These are phyloP conservation scores for Trichomonas gallinae DNA, from an alignment of 208 protist genomes.

Conservation along the genomic window DNA sequence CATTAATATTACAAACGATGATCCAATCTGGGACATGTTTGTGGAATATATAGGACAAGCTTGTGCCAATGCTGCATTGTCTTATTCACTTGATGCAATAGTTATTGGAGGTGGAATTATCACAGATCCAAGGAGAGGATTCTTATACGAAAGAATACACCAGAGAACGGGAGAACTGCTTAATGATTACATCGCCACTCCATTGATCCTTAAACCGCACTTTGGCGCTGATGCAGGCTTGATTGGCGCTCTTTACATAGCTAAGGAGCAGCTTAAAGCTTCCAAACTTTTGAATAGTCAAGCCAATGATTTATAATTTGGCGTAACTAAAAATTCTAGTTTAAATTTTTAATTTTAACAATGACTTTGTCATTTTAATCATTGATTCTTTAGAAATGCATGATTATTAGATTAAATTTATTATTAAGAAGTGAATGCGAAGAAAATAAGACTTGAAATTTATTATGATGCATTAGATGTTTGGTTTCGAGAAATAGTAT, in stretches of 20 bases:
- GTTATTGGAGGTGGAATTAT: conserved; percentile 30
- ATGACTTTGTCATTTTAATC: too few relatives aligned
- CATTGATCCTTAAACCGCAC: not conserved
- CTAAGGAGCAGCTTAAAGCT: not conserved
- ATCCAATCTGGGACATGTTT: conserved; percentile 44
- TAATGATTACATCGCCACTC: not conserved
- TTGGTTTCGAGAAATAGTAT: not conserved
- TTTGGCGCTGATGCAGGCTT: not conserved
- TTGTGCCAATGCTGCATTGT: not conserved
- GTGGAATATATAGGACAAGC: conserved; percentile 31
- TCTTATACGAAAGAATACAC: not conserved
- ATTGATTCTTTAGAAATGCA: too few relatives aligned
- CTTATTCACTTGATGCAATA: conserved; percentile 20
- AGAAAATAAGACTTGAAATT: too few relatives aligned
- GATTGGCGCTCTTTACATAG: not conserved
- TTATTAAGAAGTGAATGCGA: too few relatives aligned
- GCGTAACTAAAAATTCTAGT: too few relatives aligned
- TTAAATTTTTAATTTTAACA: too few relatives aligned
- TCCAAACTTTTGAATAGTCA: too few relatives aligned
- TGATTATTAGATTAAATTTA: too few relatives aligned
- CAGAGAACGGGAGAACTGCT: not conserved
- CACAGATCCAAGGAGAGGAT: not conserved
- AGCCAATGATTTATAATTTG: too few relatives aligned
- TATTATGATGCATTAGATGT: too few relatives aligned
- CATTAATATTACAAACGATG: conserved; percentile 35